Base-by-base conservation (phyloP, 768 basidiomycete species). In the Crepidotus variabilis region DNA sequence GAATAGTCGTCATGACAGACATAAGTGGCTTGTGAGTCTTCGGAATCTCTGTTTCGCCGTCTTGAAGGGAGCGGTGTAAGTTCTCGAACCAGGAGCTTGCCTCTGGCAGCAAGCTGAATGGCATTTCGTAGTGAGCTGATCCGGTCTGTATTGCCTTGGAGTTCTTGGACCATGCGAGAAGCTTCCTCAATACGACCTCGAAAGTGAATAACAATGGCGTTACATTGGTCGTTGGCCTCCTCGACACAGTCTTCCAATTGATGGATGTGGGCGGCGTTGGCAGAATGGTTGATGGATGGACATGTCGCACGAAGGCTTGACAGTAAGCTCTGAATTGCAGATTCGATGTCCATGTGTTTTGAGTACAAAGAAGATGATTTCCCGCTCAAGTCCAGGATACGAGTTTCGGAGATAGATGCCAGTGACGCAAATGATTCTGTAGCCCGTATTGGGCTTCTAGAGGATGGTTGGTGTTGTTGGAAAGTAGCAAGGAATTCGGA, bases 401-500 rank as follows among this genome's bases (percentile, higher is more conserved):
- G 65, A 58, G 63, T 66, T 34, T 74, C 78, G 20, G 77, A 71
- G 54, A 79, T 66, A 11, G 84, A 80, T 9, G 75, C 70, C 5
- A 86, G 69, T 2, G 86, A 84, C 11, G 77, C 67, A 28, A 78
- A 72, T 4, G 83, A 83, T 43, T 73, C 71, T 32, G 69, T 69
- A 0, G 77, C 77, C 46, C 79, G 79, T 50, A 85, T 75, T 11
- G 86, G 86, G 50, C 74, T 77, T 57, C 73, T 76, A 8, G 84
- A 86, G 35, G 81, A 72, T 16, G 83, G 79, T n/a, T 74, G 60
- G 35, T 66, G 79, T n/a, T 74, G 63, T 36, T 79, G 81, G 65
- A 90, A 90, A 1, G 80, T 83, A 16, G 64, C 62, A n/a, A 81
- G 79, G 57, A 87, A 86, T 58, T 88, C 83, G 9, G 85, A 81